phyloP scores from a whole-genome alignment of 164 flowering plant species.

The Berberis thunbergii region DNA sequence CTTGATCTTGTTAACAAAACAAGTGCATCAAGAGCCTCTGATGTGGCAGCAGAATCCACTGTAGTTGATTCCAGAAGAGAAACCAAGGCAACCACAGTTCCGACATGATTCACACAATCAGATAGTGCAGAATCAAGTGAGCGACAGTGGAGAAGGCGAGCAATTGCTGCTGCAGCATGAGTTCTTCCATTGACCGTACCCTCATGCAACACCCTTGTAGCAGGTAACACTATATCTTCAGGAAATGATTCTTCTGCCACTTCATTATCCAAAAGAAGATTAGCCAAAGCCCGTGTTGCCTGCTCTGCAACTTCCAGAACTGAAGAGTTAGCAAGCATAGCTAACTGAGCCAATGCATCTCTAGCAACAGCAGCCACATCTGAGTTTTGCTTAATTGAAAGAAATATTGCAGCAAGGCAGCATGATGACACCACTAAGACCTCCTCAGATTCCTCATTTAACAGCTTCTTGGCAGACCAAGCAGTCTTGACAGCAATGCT shows the following conservation, averaged over 20 bases:
- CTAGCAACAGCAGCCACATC: slow-evolving; percentile 77
- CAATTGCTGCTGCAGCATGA: slow-evolving; percentile 94
- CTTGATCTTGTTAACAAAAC: slow-evolving; percentile 63
- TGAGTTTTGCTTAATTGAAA: slow-evolving; percentile 69
- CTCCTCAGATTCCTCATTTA: slow-evolving; percentile 59
- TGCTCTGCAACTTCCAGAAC: slow-evolving; percentile 80
- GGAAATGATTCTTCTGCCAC: slow-evolving; percentile 56
- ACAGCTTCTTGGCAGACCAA: slow-evolving; percentile 53
- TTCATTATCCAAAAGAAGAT: slow-evolving; percentile 75
- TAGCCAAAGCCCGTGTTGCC: slow-evolving; percentile 82
- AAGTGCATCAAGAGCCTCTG: slow-evolving; percentile 93
- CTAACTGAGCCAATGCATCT: slow-evolving; percentile 57
- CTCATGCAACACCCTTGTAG: slow-evolving; percentile 78
- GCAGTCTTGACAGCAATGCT: slow-evolving; percentile 67
- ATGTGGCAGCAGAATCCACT: slow-evolving; percentile 48
- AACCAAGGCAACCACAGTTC: slow-evolving; percentile 87
- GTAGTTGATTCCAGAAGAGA: slow-evolving; percentile 62
- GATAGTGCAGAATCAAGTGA: slow-evolving; percentile 42
- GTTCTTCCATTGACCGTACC: slow-evolving; percentile 68
- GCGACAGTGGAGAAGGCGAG: slow-evolving; percentile 61
- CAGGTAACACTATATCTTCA: slow-evolving; percentile 72
- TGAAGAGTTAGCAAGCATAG: slow-evolving; percentile 63
- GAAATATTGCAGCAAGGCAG: slow-evolving; percentile 93
- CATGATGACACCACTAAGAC: slow-evolving; percentile 56
- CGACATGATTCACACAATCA: slow-evolving; percentile 73